Evolutionary conservation across 2,329 filamentous ascomycete species (phyloP).

Genomic region (Chaetomium sp.): DNA sequence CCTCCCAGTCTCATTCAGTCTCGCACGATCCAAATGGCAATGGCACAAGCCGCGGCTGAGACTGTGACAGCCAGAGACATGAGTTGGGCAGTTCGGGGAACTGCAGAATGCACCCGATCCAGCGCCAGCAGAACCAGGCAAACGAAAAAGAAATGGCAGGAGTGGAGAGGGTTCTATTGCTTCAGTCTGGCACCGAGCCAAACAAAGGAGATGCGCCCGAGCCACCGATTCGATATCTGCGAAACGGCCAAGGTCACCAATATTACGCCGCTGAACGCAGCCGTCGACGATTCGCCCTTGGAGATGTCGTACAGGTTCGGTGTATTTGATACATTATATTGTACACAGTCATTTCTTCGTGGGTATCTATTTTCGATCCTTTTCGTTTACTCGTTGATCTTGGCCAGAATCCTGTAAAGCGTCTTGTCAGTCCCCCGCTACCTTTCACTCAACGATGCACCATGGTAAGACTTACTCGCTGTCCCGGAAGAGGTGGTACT

Average conservation of each 20-base stretch:
- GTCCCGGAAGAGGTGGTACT: slow-evolving; percentile 94
- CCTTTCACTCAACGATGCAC: neutral
- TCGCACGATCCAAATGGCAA: neutral
- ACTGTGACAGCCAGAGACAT: neutral
- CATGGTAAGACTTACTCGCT: slow-evolving; percentile 75
- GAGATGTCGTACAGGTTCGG: slow-evolving; percentile 25
- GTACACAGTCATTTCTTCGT: slow-evolving; percentile 32
- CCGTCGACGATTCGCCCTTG: neutral
- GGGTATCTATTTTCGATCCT: slow-evolving; percentile 35
- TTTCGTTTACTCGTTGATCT: slow-evolving; percentile 88
- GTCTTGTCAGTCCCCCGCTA: slow-evolving; percentile 27
- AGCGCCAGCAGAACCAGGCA: slow-evolving; percentile 13
- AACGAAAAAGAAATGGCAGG: neutral
- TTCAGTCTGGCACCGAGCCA: slow-evolving; percentile 3
- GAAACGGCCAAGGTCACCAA: slow-evolving; percentile 1
- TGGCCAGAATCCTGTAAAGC: slow-evolving; percentile 78
- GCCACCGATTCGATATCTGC: slow-evolving; percentile 1
- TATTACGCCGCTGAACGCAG: slow-evolving; percentile 30
- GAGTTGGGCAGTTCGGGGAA: neutral
- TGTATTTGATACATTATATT: slow-evolving; percentile 39
- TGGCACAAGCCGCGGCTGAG: neutral
- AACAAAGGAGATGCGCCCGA: neutral
- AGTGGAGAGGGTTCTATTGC: slow-evolving; percentile 23
- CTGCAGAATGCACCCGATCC: neutral
- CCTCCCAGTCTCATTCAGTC: neutral